A percentile compares a stretch with the other conserved stretches of the same genome.
These are phyloP conservation scores for Ustilago vetiveriae DNA, from an alignment of 1,284 basidiomycete species.

Conservation along the genomic window DNA sequence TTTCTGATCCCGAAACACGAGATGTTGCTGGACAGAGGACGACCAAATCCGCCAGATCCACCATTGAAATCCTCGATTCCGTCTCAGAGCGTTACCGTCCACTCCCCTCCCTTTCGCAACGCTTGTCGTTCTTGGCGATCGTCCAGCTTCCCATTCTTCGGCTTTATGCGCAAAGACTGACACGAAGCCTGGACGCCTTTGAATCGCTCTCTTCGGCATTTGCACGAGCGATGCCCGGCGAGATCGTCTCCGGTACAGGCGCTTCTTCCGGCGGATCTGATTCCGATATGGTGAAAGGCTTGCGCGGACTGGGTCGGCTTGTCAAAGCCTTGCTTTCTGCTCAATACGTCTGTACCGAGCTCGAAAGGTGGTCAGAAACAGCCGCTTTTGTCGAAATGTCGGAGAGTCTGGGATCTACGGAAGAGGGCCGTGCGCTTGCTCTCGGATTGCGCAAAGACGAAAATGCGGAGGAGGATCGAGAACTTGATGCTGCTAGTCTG, in stretches of 20 bases:
- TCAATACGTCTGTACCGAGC: conserved; percentile 43
- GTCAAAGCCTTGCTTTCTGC: conserved; percentile 60
- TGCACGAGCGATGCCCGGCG: conserved; percentile 88
- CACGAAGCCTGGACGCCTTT: conserved; percentile 87
- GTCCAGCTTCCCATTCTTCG: conserved; percentile 87
- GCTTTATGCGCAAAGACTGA: conserved; percentile 79
- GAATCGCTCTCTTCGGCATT: conserved; percentile 77
- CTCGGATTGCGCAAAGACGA: conserved; percentile 34
- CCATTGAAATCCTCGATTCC: conserved; percentile 51
- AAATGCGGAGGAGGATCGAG: conserved; percentile 33
- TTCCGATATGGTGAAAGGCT: conserved; percentile 59
- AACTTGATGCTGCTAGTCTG: conserved; percentile 59
- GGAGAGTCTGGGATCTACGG: conserved; percentile 27
- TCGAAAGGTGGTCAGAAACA: conserved; percentile 53
- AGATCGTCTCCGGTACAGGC: conserved; percentile 36
- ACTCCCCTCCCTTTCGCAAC: conserved; percentile 79
- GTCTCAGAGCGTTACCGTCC: conserved; percentile 84
- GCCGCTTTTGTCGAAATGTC: conserved; percentile 56
- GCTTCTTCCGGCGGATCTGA: conserved; percentile 24
- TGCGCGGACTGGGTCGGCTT: conserved; percentile 57
- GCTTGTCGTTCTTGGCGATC: conserved; percentile 81
- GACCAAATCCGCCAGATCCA: conserved; percentile 49
- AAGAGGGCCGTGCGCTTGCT: conserved; percentile 32
- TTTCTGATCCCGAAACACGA: neutral
- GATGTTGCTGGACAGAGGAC: conserved; percentile 27